Conservation (phyloP, 1,284 basidiomycete genomes). For the Marasmius sp. region DNA sequence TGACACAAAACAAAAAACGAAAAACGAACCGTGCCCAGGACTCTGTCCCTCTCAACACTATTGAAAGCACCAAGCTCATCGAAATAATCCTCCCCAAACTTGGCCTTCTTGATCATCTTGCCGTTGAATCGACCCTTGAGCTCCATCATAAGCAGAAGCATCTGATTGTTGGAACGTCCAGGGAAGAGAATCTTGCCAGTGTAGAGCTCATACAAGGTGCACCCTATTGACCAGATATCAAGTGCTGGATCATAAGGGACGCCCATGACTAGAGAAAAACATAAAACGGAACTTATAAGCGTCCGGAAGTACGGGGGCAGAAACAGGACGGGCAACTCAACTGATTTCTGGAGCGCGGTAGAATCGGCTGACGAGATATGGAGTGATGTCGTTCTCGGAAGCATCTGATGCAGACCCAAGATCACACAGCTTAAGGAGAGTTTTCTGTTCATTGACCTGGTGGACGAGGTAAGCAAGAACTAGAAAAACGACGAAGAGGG, state of each 20-base stretch:
- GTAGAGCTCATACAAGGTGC: conserved; percentile 96
- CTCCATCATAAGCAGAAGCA: conserved; percentile 97
- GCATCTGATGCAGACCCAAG: conserved; percentile 94
- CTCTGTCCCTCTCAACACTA: conserved; percentile 80
- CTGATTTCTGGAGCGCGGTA: conserved; percentile 99
- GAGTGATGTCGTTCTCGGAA: conserved; percentile 95
- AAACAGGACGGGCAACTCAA: conserved; percentile 39
- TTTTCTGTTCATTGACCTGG: conserved; percentile 95
- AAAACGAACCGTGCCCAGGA: conserved; percentile 75
- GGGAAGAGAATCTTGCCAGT: conserved; percentile 99
- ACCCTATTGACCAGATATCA: conserved; percentile 97
- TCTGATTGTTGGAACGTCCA: conserved; percentile 96
- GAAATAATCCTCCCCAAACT: conserved; percentile 91
- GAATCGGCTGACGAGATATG: conserved; percentile 96
- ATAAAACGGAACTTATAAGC: conserved; percentile 6
- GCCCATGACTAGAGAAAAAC: conserved; percentile 73
- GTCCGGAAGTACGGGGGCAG: conserved; percentile 1
- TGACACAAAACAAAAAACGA: conserved; percentile 9
- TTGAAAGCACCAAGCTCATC: conserved; percentile 87
- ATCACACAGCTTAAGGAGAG: conserved; percentile 92
- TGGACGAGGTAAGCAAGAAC: conserved; percentile 4
- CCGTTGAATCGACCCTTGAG: conserved; percentile 91
- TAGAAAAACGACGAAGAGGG: neutral
- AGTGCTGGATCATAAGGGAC: conserved; percentile 92
- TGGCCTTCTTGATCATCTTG: conserved; percentile 93